Conservation (phyloP, 345 rosid genomes). For the Clausena lansium region DNA sequence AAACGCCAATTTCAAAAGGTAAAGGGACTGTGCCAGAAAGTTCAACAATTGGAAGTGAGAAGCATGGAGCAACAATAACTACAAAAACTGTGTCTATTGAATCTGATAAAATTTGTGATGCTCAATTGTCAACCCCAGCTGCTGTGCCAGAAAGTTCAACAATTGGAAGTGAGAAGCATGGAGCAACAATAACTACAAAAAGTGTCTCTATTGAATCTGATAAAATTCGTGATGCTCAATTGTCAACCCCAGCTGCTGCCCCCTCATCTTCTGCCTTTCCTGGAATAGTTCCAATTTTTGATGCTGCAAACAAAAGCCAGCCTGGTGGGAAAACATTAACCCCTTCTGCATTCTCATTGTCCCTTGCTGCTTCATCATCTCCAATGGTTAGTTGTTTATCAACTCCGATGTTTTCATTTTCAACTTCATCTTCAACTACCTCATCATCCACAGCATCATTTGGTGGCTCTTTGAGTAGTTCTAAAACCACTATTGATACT, state of each 20-base stretch:
- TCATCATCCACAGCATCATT: slow-evolving; percentile 33
- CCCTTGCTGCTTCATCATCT: slow-evolving; percentile 42
- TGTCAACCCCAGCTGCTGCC: slow-evolving; percentile 30
- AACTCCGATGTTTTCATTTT: slow-evolving; percentile 24
- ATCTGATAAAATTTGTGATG: slow-evolving; percentile 30
- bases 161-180: slow-evolving; percentile 26
- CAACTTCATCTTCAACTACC: slow-evolving; percentile 31
- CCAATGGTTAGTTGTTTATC: slow-evolving; percentile 28
- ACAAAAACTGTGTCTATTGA: slow-evolving; percentile 26
- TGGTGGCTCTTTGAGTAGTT: slow-evolving; percentile 31
- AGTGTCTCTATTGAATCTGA: slow-evolving; percentile 26
- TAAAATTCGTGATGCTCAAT: slow-evolving; percentile 31
- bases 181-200: slow-evolving; percentile 18
- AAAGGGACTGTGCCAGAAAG: slow-evolving; percentile 27
- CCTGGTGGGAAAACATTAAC: slow-evolving; percentile 35
- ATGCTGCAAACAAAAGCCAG: slow-evolving; percentile 34
- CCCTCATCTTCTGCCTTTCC: slow-evolving; percentile 30
- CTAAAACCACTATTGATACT: slow-evolving; percentile 27
- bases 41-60: slow-evolving; percentile 28
- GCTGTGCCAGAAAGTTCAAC: slow-evolving; percentile 28
- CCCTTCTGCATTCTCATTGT: slow-evolving; percentile 34
- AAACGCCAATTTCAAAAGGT: slow-evolving; percentile 25
- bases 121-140: slow-evolving; percentile 30
- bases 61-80: slow-evolving; percentile 17
- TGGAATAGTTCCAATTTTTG: slow-evolving; percentile 32